Conservation (phyloP, 169 alveolate genomes). For the Plasmodium ovale region DNA sequence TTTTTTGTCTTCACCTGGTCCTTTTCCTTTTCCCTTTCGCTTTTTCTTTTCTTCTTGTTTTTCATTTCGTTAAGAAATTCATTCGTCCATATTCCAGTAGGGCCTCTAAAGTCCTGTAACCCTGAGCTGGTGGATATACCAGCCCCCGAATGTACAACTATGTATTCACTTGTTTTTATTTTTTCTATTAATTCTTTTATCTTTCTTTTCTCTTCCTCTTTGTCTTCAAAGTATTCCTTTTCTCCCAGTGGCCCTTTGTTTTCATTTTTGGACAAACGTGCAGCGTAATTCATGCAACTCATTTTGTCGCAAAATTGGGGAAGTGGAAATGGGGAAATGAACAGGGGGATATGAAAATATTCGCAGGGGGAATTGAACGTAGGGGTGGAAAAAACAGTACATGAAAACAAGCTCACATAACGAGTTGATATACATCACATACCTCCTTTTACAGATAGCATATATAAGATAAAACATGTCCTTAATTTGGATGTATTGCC, state of each 20-base stretch:
- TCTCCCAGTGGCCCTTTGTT: constrained; percentile 87
- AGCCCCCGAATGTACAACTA: constrained; percentile 86
- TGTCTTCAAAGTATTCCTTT: constrained; percentile 82
- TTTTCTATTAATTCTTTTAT: constrained; percentile 72
- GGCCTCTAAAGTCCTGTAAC: constrained; percentile 87
- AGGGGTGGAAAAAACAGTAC: background rate
- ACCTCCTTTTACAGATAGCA: no score
- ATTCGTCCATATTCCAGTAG: constrained; percentile 87
- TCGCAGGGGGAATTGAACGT: background rate
- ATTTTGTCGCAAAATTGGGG: constrained; percentile 21
- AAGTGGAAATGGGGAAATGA: background rate
- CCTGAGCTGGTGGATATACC: constrained; percentile 89
- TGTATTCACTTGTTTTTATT: constrained; percentile 76
- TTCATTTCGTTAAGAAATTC: constrained; percentile 50
- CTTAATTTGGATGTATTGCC: background rate
- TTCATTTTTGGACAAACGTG: constrained; percentile 80
- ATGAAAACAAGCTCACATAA: no score
- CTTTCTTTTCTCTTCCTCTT: constrained; percentile 79
- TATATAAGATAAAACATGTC: no score
- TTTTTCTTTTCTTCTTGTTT: constrained; percentile 50
- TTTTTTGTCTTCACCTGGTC: constrained; percentile 1
- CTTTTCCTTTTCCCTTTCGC: constrained; percentile 32
- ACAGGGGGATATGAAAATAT: background rate
- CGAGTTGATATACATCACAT: no score
- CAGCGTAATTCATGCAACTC: constrained; percentile 80